phyloP scores from a whole-genome alignment of 805 yeast species.

The Yarrowia porcina region DNA sequence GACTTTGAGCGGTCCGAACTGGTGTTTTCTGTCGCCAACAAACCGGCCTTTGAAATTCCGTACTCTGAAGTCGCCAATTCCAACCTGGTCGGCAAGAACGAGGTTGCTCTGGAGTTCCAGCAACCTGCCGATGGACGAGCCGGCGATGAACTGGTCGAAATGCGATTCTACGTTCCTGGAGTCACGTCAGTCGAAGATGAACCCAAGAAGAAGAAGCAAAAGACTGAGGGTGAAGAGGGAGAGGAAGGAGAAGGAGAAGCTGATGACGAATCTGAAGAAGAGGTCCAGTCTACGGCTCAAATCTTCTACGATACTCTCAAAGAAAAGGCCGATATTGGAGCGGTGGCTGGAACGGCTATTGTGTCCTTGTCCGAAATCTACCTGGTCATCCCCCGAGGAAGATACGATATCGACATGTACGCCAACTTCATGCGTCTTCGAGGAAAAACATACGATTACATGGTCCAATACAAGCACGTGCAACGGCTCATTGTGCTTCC shows the following conservation, averaged over 20 bases:
- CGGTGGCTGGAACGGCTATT: slow-evolving; percentile 89
- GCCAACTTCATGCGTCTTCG: slow-evolving; percentile 81
- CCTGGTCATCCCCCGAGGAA: slow-evolving; percentile 96
- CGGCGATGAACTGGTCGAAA: slow-evolving; percentile 94
- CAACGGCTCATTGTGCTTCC: slow-evolving; percentile 91
- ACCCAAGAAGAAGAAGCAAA: slow-evolving; percentile 37
- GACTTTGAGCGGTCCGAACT: slow-evolving; percentile 91
- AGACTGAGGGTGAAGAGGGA: slow-evolving; percentile 32
- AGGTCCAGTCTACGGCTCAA: slow-evolving; percentile 68
- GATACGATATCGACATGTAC: slow-evolving; percentile 95
- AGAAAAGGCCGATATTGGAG: slow-evolving; percentile 92
- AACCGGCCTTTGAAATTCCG: slow-evolving; percentile 90
- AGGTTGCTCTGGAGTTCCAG: slow-evolving; percentile 80
- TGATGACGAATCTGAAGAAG: slow-evolving; percentile 40
- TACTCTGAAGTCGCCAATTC: slow-evolving; percentile 76
- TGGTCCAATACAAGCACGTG: slow-evolving; percentile 83
- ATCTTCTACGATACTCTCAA: slow-evolving; percentile 86
- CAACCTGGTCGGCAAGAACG: slow-evolving; percentile 86
- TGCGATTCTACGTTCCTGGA: slow-evolving; percentile 94
- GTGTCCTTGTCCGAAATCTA: slow-evolving; percentile 87
- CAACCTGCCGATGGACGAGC: slow-evolving; percentile 51
- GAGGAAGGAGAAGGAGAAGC: slow-evolving; percentile 43
- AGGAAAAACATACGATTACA: slow-evolving; percentile 97
- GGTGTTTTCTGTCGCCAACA: slow-evolving; percentile 77
- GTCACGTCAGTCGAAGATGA: slow-evolving; percentile 45